Evolutionary conservation across 352 stramenopile genomes (phyloP).

Genomic region (Globisporangium abappressorium): DNA sequence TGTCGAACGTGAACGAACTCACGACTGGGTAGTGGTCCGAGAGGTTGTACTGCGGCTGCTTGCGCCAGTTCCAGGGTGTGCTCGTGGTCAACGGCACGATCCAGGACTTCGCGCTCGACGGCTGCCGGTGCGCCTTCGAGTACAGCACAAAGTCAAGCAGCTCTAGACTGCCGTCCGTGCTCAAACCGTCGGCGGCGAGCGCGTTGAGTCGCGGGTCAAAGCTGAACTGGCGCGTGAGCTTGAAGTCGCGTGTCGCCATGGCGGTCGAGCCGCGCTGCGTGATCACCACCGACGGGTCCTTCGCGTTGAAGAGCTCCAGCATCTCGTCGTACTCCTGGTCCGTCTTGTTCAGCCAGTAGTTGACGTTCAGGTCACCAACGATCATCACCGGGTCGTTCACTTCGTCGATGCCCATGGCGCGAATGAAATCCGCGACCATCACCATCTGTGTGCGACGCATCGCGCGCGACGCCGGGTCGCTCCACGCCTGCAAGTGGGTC

Average conservation of each 20-base stretch:
- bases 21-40: conserved; percentile 80
- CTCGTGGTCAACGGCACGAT: conserved; percentile 51
- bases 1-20: conserved; percentile 68
- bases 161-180: conserved; percentile 71
- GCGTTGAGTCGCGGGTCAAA: conserved; percentile 74
- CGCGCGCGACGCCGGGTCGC: conserved; percentile 47
- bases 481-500: conserved; percentile 78
- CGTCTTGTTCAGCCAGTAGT: conserved; percentile 72
- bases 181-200: conserved; percentile 59
- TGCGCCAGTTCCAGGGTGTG: conserved; percentile 58
- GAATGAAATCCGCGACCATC: conserved; percentile 56
- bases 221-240: conserved; percentile 48
- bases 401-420: conserved; percentile 52
- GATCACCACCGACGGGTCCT: conserved; percentile 39
- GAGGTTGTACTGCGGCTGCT: conserved; percentile 62
- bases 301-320: conserved; percentile 56
- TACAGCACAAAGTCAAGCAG: conserved; percentile 74
- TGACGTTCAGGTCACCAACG: conserved; percentile 71
- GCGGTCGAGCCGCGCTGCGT: conserved; percentile 9
- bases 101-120: conserved; percentile 49
- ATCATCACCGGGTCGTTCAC: conserved; percentile 60
- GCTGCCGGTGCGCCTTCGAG: conserved; percentile 54
- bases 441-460: conserved; percentile 70
- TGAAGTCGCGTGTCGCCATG: conserved; percentile 22
- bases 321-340: conserved; percentile 83